Base-by-base conservation (phyloP, 176 grass and related monocot species). In the Zea mays region DNA sequence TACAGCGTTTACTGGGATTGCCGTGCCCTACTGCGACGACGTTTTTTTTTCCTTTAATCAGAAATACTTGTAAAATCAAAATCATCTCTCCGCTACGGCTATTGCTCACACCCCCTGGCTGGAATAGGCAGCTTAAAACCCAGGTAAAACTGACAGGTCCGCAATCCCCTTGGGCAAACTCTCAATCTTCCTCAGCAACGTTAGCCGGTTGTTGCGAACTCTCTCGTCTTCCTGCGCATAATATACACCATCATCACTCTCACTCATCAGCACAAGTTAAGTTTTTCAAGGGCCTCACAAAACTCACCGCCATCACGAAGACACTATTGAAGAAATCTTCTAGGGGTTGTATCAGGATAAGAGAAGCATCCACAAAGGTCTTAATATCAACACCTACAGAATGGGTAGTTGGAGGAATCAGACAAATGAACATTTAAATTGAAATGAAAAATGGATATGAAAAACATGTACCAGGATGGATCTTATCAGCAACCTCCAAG, bases 311-410 rank as follows among this genome's bases (percentile, higher is more conserved):
- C 95, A 97, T 97, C 34, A 97, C 95, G 12, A 90, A 97, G 33
- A 97, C 91, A 37, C 86, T 92, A 62, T 88, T 87, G 69, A 97
- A 97, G 80, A 97, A 97, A 94, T 97, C 95, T 60, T 97, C 89
- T 36, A 97, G 77, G 10, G 95, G 91, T 52, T 88, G 89, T 69
- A 90, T 78, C 69, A 97, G 82, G 21, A 85, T 34, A 54, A 94
- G 62, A 58, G 95, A 97, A 34, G 87, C 89, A 40, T 92, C 67
- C 0, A 63, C 77, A 38, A 97, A 97, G 54, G 73, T 83, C 86
- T 79, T 84, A 52, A 97, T 74, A 77, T 90, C 83, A 20, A 92
- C 76, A 27, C 85, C 95, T 97, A 86, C 10, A 83, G 57, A 27
- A 75, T 35, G 9, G 47, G 20, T 59, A 9, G 42, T 44, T 20